Evolutionary conservation across 768 basidiomycete species (phyloP).

Genomic region (Tylopilus intermedius): DNA sequence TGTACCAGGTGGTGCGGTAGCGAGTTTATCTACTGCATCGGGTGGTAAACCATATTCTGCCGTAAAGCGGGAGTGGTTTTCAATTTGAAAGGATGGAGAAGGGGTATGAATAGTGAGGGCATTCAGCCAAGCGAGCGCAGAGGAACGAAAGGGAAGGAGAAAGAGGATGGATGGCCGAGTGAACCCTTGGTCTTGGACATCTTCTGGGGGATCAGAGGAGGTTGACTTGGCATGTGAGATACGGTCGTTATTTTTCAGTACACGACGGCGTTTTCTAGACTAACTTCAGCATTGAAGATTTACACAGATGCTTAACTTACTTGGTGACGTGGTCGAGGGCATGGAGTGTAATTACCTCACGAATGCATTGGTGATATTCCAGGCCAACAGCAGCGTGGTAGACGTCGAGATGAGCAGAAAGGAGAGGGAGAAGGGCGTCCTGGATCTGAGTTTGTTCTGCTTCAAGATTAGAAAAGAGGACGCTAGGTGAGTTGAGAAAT

Average conservation of each 20-base stretch:
- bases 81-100: conserved; percentile 70
- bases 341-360: conserved; percentile 74
- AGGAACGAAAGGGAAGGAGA: conserved; percentile 89
- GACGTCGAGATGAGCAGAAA: conserved; percentile 71
- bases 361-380: conserved; percentile 55
- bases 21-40: conserved; percentile 76
- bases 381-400: conserved; percentile 65
- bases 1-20: conserved; percentile 62
- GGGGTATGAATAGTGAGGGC: conserved; percentile 75
- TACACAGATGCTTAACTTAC: conserved; percentile 37
- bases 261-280: conserved; percentile 77
- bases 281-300: not conserved
- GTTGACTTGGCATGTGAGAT: conserved; percentile 67
- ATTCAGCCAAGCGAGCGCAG: conserved; percentile 77
- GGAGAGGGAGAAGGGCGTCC: conserved; percentile 59
- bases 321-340: conserved; percentile 85
- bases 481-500: not conserved
- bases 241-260: conserved; percentile 93
- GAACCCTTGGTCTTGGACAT: conserved; percentile 95
- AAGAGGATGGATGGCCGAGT: conserved; percentile 92
- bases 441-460: conserved; percentile 53
- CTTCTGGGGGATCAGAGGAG: conserved; percentile 54
- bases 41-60: conserved; percentile 79
- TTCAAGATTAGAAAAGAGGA: conserved; percentile 4
- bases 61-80: conserved; percentile 80